phyloP scores from a whole-genome alignment of 306 rosid genomes.

The Cucumis hystrix region DNA sequence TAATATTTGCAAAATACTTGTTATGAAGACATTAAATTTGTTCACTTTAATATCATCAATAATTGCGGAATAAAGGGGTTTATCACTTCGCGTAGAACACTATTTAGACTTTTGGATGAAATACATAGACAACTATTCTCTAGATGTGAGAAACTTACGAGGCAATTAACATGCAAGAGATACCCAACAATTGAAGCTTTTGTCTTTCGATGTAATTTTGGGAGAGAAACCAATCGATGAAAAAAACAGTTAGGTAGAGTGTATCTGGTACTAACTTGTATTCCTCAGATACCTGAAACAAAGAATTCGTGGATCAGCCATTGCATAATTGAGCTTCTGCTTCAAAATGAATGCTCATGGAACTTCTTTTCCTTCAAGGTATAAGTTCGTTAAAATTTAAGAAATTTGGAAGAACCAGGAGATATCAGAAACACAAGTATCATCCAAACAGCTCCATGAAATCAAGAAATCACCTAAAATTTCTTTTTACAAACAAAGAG shows the following conservation, averaged over 20 bases:
- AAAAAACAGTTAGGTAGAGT: conserved; percentile 67
- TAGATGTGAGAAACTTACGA: conserved; percentile 53
- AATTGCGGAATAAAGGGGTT: neutral
- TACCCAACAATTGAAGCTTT: conserved; percentile 79
- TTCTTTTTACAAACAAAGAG: neutral
- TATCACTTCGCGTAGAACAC: neutral
- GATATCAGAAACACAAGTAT: neutral
- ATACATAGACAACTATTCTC: conserved; percentile 7
- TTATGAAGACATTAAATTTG: neutral
- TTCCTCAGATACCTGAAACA: conserved; percentile 79
- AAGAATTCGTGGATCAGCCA: conserved; percentile 3
- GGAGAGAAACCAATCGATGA: conserved; percentile 79
- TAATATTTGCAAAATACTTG: neutral
- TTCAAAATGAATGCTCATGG: neutral
- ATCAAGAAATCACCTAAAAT: neutral
- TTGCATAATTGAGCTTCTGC: neutral
- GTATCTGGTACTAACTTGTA: conserved; percentile 66
- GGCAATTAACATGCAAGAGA: conserved; percentile 88
- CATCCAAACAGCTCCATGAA: neutral
- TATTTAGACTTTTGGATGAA: neutral
- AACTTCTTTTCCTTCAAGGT: neutral
- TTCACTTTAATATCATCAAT: neutral
- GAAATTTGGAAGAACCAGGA: neutral
- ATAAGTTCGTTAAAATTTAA: neutral
- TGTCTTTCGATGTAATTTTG: conserved; percentile 55